Evolutionary conservation across 495 filamentous ascomycete species (phyloP).

Genomic region (Usnea hakonensis): DNA sequence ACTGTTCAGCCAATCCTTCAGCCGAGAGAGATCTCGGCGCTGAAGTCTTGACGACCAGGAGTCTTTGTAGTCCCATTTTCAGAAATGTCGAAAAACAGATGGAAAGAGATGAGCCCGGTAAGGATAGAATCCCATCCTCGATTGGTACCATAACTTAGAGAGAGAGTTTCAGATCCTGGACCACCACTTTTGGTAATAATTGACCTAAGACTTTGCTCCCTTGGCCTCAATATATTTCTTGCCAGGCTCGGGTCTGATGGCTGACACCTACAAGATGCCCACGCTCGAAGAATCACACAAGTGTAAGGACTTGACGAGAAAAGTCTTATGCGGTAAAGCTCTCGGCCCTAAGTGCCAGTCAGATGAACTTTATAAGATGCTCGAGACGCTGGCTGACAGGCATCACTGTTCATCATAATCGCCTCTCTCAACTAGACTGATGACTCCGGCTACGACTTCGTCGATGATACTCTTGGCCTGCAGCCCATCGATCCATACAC

Average conservation of each 20-base stretch:
- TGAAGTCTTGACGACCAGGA: too few relatives aligned
- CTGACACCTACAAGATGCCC: neutral
- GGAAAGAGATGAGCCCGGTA: neutral
- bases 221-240: neutral
- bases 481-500: constrained; percentile 32
- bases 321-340: neutral
- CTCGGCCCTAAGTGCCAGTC: neutral
- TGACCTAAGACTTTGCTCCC: neutral
- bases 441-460: constrained; percentile 12
- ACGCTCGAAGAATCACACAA: neutral
- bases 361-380: neutral
- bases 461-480: constrained; percentile 20
- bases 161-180: too few relatives aligned
- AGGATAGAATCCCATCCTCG: too few relatives aligned
- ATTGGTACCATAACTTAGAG: too few relatives aligned
- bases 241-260: too few relatives aligned
- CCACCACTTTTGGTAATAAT: too few relatives aligned
- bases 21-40: too few relatives aligned
- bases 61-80: too few relatives aligned
- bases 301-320: neutral
- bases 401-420: neutral
- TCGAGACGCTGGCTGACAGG: neutral
- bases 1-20: too few relatives aligned
- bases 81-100: too few relatives aligned
- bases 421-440: neutral